Evolutionary conservation across 306 rosid genomes (phyloP), one percentile per base, ranked within the genome.

Genomic region (Hylodesmum podocarpum): DNA sequence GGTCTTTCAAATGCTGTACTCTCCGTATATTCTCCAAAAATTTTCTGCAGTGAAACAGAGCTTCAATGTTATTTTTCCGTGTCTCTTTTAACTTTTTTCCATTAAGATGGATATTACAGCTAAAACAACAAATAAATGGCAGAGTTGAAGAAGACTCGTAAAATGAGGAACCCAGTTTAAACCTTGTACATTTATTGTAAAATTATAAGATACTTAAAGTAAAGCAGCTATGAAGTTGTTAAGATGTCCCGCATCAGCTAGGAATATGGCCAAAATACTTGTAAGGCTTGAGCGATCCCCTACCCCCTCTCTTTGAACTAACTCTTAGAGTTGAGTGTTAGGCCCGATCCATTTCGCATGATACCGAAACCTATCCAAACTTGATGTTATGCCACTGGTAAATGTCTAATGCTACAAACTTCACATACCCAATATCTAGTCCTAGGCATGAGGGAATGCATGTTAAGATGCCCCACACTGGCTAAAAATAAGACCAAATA

Each of bases 1-100:
- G 97, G 98, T 81, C 97, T 90, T 83, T 94, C 97, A 82, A 94
- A 94, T 68, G 94, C 86, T 6, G 97, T 91, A 70, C 91, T 83
- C 87, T 94, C 97, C 5, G 98, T 92, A 86, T 94, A 94, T 84
- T 90, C 92, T 15, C 96, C 90, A 65, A 94, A 94, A 58, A 90
- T 91, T 86, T 91, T 90, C 98, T 94, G 89, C 70, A 78, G 69
- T 24, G 58, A 74, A 73, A 68, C 74, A 53, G 1, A 58, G 80
- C 66, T 58, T 58, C 74, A 33, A 66, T 59, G 58, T 82, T 66
- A 75, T n/a, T 47, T 66, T 66, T 72, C 51, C 66, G n/a, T 57
- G n/a, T 62, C 25, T 44, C 31, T 66, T 25, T 8, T 24, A 28
- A 9, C 50, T 37, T 2, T 21, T 75, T 61, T 55, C 46, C 25